Evolutionary conservation across 495 filamentous ascomycete genomes (phyloP), one percentile per base, ranked within the genome.

Genomic region (Rhypophila decipiens): DNA sequence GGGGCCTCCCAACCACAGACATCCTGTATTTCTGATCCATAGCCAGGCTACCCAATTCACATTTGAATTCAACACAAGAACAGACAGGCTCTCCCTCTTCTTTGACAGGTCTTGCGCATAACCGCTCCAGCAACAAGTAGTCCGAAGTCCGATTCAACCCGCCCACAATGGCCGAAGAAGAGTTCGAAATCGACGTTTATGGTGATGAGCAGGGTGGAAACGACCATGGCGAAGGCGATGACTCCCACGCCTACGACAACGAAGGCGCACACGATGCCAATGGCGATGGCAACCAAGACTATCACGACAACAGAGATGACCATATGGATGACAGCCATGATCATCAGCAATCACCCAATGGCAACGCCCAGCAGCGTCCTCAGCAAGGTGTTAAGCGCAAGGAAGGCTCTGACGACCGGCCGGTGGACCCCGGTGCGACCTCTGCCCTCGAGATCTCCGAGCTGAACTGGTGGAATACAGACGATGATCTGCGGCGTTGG

Each of bases 141-240:
- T 9, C 19, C 24, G 19, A 35, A 49, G 19, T 15, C 40, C 19
- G 36, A 19, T 23, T 21, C 21, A 36, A 18, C 17, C 13, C 38
- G 24, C 31, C 20, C 47, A 58, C 5, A 39, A 69, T 69, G 66
- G 63, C 64, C 53, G 93, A 97, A 66, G 89, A 93, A 68, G 90
- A 95, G 60, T 97, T 96, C 76, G 93, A 97, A 64, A 95, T 96
- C 76, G 94, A 97, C 66, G 90, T 96, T 68, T 96, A 96, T 65
- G 91, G 88, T 52, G 90, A 96, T 63, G 36, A 53, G 31, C 50
- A 54, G 23, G 48, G 47, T 31, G 42, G 49, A 55, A 87, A 95
- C 68, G 86, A 87, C 67, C 85, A 89, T 61, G 91, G 90, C 75
- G 87, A 93, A 64, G 90, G 90, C 36, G 36, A 39, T 5, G 65